A percentile compares a stretch with the other conserved stretches of the same genome.
phyloP scores from a whole-genome alignment of 768 basidiomycete species.

The Calvatia gigantea region DNA sequence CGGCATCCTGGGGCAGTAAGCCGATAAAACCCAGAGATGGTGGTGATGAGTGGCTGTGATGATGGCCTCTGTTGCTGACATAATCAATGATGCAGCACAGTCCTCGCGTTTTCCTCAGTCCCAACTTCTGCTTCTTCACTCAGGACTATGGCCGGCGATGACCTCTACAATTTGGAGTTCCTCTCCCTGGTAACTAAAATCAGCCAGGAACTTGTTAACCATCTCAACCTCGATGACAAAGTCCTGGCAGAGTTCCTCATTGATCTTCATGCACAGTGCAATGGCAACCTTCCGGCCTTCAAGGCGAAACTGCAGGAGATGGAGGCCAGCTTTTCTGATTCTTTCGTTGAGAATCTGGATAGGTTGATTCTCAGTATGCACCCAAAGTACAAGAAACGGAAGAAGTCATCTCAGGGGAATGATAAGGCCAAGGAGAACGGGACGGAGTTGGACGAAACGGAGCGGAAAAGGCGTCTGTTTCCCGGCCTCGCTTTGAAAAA shows the following conservation, averaged over 20 bases:
- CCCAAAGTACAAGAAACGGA: conserved; percentile 87
- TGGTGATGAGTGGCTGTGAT: background rate
- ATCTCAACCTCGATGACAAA: conserved; percentile 84
- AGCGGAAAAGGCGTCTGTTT: conserved; percentile 82
- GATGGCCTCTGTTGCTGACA: conserved; percentile 12
- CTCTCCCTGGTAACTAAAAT: conserved; percentile 91
- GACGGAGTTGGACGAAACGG: conserved; percentile 51
- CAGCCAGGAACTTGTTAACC: conserved; percentile 89
- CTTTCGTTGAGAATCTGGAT: conserved; percentile 90
- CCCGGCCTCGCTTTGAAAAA: conserved; percentile 87
- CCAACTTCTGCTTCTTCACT: conserved; percentile 4
- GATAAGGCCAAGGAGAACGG: conserved; percentile 32
- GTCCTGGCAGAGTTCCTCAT: conserved; percentile 95
- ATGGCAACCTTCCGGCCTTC: conserved; percentile 71
- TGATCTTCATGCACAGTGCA: conserved; percentile 79
- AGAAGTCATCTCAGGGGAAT: conserved; percentile 29
- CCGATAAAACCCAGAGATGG: background rate
- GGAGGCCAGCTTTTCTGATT: conserved; percentile 84
- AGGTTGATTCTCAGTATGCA: conserved; percentile 93
- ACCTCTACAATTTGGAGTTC: conserved; percentile 90
- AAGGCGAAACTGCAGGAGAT: conserved; percentile 72
- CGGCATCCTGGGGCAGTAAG: conserved; percentile 42
- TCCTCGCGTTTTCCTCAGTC: background rate
- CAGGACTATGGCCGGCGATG: conserved; percentile 56
- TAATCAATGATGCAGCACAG: background rate